Percentiles rank a stretch among this genome's conserved stretches.
Evolutionary conservation across 2,329 filamentous ascomycete genomes (phyloP).

Genomic region (Fusarium burgessii): DNA sequence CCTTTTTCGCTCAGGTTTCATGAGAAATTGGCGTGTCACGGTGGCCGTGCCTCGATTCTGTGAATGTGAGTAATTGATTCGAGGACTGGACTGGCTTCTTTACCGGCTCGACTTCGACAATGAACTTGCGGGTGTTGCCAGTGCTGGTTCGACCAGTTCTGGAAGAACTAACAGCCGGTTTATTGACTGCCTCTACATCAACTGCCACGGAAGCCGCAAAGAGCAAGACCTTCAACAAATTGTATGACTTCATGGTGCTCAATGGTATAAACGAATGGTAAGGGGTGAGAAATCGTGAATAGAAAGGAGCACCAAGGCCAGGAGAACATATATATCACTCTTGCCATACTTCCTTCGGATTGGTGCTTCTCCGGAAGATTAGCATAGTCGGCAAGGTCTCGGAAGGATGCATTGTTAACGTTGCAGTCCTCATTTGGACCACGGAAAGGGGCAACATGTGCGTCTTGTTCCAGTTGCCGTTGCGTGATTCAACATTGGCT

Average conservation of each 20-base stretch:
- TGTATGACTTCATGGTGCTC: conserved; percentile 34
- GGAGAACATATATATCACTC: conserved; percentile 9
- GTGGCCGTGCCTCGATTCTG: conserved; percentile 28
- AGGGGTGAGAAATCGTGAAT: background rate
- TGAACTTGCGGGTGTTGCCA: conserved; percentile 41
- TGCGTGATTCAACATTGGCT: conserved; percentile 3
- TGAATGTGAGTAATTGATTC: conserved; percentile 21
- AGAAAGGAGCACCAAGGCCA: background rate
- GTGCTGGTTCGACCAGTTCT: conserved; percentile 2
- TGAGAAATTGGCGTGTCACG: conserved; percentile 43
- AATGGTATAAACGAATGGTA: background rate
- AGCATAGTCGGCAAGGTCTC: conserved; percentile 31
- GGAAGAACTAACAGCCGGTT: background rate
- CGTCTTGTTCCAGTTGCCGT: conserved; percentile 13
- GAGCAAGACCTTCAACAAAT: conserved; percentile 27
- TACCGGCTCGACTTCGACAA: conserved; percentile 46
- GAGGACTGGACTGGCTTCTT: background rate
- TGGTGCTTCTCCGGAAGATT: conserved; percentile 43
- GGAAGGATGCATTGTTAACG: conserved; percentile 36
- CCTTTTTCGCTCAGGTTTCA: conserved; percentile 23
- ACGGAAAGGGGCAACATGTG: conserved; percentile 24
- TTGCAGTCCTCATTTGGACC: conserved; percentile 23
- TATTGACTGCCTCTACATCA: conserved; percentile 14
- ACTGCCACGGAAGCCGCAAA: conserved; percentile 16
- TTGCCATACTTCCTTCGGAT: background rate